Evolutionary conservation across 2,329 filamentous ascomycete genomes (phyloP), one percentile per base, ranked within the genome.

Genomic region (Stachybotrys chlorohalonatus): DNA sequence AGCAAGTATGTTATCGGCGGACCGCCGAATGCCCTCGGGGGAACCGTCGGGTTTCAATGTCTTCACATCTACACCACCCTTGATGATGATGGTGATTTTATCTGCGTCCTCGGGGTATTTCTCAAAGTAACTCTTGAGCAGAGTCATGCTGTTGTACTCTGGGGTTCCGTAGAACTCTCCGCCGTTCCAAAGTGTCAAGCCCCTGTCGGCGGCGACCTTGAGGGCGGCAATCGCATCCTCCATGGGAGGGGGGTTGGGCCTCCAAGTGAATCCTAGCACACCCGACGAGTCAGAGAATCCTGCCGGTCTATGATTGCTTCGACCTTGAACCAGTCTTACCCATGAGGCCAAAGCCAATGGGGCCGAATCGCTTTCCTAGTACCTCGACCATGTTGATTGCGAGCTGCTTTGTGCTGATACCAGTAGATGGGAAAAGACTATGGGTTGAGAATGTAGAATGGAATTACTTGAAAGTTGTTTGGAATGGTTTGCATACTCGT

Each of bases 131-230:
- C 75, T 72, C 57, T 81, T 76, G 32, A 88, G 68, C 9, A 87
- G 68, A 36, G 79, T 77, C 62, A 85, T 82, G 63, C 67, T 72
- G 70, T 86, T 85, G 62, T 75, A 75, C 17, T 80, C 73, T 1
- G 78, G 76, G 0, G 74, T 71, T 46, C 85, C 85, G 69, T 89
- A 89, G 63, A 87, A 79, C 63, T 86, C 82, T 58, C 76, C 84
- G 45, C 74, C 83, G 61, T 85, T 86, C 82, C 83, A 87, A 54
- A 78, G 71, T 57, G 69, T 77, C 62, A 68, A 70, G 54, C 76
- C 73, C 11, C 65, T 64, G 30, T 68, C 59, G 11, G 84, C 65
- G 6, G 82, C 72, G 16, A 78, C 74, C 59, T 78, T 78, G 68
- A 87, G 73, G 11, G 80, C 77, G 48, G 75, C 76, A 57, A 84